These are phyloP conservation scores for Schwanniomyces vanrijiae DNA, from an alignment of 805 yeast species.

Conservation along the genomic window DNA sequence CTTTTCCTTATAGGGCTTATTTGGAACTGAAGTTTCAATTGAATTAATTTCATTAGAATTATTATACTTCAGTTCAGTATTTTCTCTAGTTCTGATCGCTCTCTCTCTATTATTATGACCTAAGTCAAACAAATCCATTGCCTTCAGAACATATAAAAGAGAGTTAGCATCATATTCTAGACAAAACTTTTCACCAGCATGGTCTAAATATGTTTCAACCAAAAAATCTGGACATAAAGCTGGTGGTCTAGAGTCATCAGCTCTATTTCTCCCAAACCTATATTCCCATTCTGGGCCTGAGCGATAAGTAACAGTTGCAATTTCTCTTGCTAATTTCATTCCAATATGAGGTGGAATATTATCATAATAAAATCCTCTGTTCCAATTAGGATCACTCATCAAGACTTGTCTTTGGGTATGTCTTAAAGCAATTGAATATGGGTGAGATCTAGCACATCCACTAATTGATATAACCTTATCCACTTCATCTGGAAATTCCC, in stretches of 20 bases:
- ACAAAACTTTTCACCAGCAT: conserved; percentile 93
- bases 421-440: conserved; percentile 90
- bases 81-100: conserved; percentile 42
- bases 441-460: conserved; percentile 93
- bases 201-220: conserved; percentile 90
- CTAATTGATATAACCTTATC: conserved; percentile 75
- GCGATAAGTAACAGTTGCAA: conserved; percentile 90
- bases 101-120: conserved; percentile 48
- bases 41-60: conserved; percentile 6
- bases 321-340: conserved; percentile 90
- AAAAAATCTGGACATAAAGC: conserved; percentile 92
- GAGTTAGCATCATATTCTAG: conserved; percentile 90
- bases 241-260: conserved; percentile 75
- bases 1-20: conserved; percentile 54
- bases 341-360: conserved; percentile 88
- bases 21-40: conserved; percentile 37
- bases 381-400: conserved; percentile 96
- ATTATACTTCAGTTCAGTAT: conserved; percentile 30
- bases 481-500: conserved; percentile 78
- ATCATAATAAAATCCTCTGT: conserved; percentile 82
- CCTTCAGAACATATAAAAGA: conserved; percentile 81
- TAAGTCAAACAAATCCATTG: conserved; percentile 91
- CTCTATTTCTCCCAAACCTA: conserved; percentile 84
- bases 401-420: conserved; percentile 90
- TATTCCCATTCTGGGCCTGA: conserved; percentile 98